phyloP scores from a whole-genome alignment of 352 stramenopile genomes.

The Phytophthora aleatoria region DNA sequence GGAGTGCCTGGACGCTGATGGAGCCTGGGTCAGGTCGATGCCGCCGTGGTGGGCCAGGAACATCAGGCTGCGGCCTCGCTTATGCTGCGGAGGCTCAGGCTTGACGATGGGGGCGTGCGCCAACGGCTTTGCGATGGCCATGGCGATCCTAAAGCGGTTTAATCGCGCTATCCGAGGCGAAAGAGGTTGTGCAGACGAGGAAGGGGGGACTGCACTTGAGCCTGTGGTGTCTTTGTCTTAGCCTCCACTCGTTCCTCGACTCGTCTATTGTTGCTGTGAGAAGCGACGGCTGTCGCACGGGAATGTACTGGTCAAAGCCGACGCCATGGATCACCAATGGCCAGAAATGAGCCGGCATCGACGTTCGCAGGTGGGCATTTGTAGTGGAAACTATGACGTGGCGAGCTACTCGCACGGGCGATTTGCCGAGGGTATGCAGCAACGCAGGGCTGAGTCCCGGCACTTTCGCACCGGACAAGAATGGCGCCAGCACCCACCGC shows the following conservation, averaged over 20 bases:
- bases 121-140: constrained; percentile 26
- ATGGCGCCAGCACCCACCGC: constrained; percentile 20
- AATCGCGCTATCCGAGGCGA: constrained; percentile 14
- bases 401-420: neutral
- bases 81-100: constrained; percentile 15
- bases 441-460: constrained; percentile 9
- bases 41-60: constrained; percentile 42
- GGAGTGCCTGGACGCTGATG: constrained; percentile 7
- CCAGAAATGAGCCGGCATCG: constrained; percentile 25
- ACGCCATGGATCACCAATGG: constrained; percentile 8
- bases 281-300: constrained; percentile 13
- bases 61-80: constrained; percentile 31
- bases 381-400: constrained; percentile 6
- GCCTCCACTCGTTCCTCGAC: constrained; percentile 34
- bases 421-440: constrained; percentile 21
- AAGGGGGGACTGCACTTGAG: constrained; percentile 20
- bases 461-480: constrained; percentile 17
- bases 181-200: constrained; percentile 31
- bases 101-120: constrained; percentile 10
- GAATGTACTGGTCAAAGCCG: constrained; percentile 8
- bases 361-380: constrained; percentile 14
- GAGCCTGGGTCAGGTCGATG: constrained; percentile 22
- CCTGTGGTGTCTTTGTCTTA: constrained; percentile 16
- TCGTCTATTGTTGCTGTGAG: constrained; percentile 27
- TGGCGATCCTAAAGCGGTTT: constrained; percentile 17